These are phyloP conservation scores for Phaeosphaeriaceae sp. DNA, from an alignment of 2,329 filamentous ascomycete species.

Conservation along the genomic window DNA sequence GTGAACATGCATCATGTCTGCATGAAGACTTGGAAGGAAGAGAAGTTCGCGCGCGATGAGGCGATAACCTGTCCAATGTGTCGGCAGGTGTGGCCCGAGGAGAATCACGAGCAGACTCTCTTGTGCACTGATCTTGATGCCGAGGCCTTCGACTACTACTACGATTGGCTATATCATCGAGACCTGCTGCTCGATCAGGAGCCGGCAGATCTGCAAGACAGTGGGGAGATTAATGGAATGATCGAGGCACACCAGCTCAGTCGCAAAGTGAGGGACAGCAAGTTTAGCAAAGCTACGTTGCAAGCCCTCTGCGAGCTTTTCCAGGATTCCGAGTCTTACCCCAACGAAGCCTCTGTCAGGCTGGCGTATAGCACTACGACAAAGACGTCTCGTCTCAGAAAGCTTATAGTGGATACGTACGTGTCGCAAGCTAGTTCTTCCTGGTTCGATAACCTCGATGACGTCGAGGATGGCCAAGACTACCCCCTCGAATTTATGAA, in stretches of 20 bases:
- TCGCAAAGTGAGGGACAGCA: neutral
- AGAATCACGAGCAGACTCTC: neutral
- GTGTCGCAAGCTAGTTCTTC: neutral
- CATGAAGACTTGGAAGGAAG: conserved; percentile 5
- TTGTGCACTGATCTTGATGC: neutral
- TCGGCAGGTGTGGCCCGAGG: neutral
- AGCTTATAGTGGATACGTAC: neutral
- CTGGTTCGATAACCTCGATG: neutral
- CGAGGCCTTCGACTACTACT: neutral
- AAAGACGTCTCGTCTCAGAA: neutral
- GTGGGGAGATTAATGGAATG: neutral
- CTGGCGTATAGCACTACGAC: neutral
- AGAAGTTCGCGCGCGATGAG: neutral
- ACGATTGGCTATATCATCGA: neutral
- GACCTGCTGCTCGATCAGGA: neutral
- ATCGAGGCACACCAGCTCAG: neutral
- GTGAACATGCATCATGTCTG: conserved; percentile 16
- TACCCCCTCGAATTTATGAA: neutral
- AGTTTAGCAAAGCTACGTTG: neutral
- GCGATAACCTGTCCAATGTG: conserved; percentile 10
- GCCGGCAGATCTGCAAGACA: neutral
- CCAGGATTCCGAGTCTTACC: neutral
- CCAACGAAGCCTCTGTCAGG: neutral
- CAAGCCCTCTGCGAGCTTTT: neutral
- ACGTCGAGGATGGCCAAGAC: neutral